These are phyloP conservation scores for Ogataea wickerhamii DNA, from an alignment of 805 yeast genomes.

Conservation along the genomic window DNA sequence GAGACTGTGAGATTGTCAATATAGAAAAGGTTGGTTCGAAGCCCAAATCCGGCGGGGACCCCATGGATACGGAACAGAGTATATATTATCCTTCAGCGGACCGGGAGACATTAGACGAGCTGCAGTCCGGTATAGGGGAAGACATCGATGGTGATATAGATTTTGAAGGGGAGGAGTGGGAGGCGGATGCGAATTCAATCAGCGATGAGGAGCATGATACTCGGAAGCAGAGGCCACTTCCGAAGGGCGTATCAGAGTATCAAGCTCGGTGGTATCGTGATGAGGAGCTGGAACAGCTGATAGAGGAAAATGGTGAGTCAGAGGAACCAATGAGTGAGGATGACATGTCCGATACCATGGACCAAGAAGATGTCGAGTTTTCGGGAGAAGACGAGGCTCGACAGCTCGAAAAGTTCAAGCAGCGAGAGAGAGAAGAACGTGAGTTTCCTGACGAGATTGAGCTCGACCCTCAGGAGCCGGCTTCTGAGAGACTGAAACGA, in stretches of 20 bases:
- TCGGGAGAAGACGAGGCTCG: conserved; percentile 79
- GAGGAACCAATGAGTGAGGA: conserved; percentile 37
- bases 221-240: conserved; percentile 41
- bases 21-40: conserved; percentile 49
- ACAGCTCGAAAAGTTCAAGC: conserved; percentile 67
- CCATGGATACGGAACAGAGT: conserved; percentile 21
- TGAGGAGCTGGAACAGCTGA: conserved; percentile 45
- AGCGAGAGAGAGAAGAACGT: conserved; percentile 71
- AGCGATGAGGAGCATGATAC: conserved; percentile 21
- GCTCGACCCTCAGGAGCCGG: conserved; percentile 70
- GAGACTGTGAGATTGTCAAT: conserved; percentile 76
- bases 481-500: conserved; percentile 65
- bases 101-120: conserved; percentile 58
- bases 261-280: conserved; percentile 75
- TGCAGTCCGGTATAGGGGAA: conserved; percentile 49
- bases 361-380: conserved; percentile 61
- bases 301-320: conserved; percentile 35
- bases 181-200: conserved; percentile 9
- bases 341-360: conserved; percentile 34
- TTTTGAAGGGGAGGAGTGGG: conserved; percentile 35
- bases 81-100: conserved; percentile 34
- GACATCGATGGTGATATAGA: conserved; percentile 37
- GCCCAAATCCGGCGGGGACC: conserved; percentile 8
- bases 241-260: conserved; percentile 72
- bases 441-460: conserved; percentile 97